Evolutionary conservation across 2,329 filamentous ascomycete species (phyloP), one percentile per base, ranked within the genome.

Genomic region (Sporothrix globosa): DNA sequence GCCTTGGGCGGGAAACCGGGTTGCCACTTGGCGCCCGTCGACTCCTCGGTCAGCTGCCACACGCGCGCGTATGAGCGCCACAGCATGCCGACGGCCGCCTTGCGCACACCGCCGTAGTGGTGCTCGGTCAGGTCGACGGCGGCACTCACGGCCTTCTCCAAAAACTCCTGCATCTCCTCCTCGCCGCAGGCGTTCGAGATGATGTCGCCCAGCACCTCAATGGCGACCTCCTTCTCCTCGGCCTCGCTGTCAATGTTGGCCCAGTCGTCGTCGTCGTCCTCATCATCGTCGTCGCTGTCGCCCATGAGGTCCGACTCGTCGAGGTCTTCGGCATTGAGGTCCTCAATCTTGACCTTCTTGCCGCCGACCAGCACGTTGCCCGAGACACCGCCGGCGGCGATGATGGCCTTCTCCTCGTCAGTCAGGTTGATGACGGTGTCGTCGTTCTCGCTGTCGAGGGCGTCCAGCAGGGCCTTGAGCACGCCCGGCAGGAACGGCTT

Each of bases 211-310:
- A 97, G 87, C 6, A 97, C 94, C 80, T 99, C 96, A 58, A 97
- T 89, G 50, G 96, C 95, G 76, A 98, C 96, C 82, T 99, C 96
- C 82, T 98, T 97, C 85, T 98, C 96, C 76, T 97, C 88, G 30
- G 95, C 93, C 69, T 97, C 88, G 68, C 93, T 93, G 70, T 74
- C 73, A 34, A 93, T 96, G 73, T 96, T 92, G 67, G 92, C 92
- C 87, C 92, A 93, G 72, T 93, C 92, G 71, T 93, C 92, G 56
- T 95, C 91, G 50, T 93, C 90, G 60, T 93, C 91, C 17, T 90
- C 85, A 73, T 88, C 87, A 68, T 86, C 85, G 50, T 88, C 88
- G 48, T 88, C 88, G 69, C 85, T 86, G 70, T 82, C 81, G 56
- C 90, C 83, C 56, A 90, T 87, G 69, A 85, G 86, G 70, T 82